A percentile compares a stretch with the other conserved stretches of the same genome.
These are phyloP conservation scores for Botrytis hyacinthi DNA, from an alignment of 2,329 filamentous ascomycete genomes.

Conservation along the genomic window DNA sequence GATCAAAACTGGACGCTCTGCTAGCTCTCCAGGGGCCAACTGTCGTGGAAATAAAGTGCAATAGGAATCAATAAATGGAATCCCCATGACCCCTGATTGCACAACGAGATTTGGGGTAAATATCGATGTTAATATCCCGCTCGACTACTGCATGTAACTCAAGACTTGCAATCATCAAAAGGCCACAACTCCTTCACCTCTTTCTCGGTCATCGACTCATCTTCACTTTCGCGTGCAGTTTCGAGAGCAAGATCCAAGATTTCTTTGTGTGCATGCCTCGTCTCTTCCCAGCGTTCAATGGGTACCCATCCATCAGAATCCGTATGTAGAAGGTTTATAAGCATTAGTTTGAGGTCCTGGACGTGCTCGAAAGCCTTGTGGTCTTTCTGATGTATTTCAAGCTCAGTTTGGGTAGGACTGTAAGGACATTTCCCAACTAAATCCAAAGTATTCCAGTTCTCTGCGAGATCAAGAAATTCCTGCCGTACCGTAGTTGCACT, in stretches of 20 bases:
- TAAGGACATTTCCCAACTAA: background rate
- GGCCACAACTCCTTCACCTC: background rate
- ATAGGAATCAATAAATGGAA: too few species aligned
- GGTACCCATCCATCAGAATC: conserved; percentile 24
- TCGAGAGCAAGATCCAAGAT: background rate
- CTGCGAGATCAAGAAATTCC: background rate
- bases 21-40: too few species aligned
- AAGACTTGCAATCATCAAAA: background rate
- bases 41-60: too few species aligned
- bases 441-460: background rate
- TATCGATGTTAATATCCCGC: too few species aligned
- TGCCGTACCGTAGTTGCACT: conserved; percentile 40
- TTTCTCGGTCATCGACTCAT: background rate
- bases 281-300: conserved; percentile 25
- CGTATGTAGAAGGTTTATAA: conserved; percentile 23
- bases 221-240: background rate
- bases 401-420: conserved; percentile 25
- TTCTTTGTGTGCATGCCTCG: conserved; percentile 9
- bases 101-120: too few species aligned
- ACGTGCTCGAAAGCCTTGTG: conserved; percentile 26
- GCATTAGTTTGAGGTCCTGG: conserved; percentile 25
- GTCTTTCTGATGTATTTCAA: conserved; percentile 24
- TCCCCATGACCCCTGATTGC: too few species aligned
- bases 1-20: too few species aligned
- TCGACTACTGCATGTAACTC: background rate